Conservation (phyloP, 345 rosid genomes). For the Firmiana major region DNA sequence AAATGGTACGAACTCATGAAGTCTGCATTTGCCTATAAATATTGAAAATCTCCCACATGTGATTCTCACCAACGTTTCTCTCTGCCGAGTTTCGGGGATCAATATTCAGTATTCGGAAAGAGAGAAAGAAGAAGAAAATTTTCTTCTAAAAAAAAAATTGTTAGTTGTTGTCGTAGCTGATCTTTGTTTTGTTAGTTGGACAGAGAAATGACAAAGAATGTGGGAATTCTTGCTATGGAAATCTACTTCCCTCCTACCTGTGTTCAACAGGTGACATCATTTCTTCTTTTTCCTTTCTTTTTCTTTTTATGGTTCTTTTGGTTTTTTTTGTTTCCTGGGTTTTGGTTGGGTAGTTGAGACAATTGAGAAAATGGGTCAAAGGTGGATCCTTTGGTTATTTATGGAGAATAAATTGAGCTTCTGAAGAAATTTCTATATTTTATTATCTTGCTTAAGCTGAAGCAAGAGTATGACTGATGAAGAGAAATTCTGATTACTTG, state of each 20-base stretch:
- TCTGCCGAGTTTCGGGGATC: constrained; percentile 10
- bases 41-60: neutral
- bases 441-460: neutral
- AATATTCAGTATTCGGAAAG: neutral
- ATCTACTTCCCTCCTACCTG: constrained; percentile 97
- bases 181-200: neutral
- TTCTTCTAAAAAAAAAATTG: no score
- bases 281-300: neutral
- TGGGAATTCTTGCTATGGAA: constrained; percentile 91
- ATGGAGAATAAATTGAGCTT: neutral
- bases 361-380: constrained; percentile 3
- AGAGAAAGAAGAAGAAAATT: neutral
- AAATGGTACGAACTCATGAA: constrained; percentile 2
- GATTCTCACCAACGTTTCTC: constrained; percentile 9
- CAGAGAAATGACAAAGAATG: constrained; percentile 81
- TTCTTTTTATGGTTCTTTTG: neutral
- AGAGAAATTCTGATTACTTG: neutral
- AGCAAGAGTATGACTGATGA: neutral
- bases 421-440: neutral
- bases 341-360: neutral
- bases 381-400: neutral
- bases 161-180: neutral
- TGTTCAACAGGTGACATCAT: constrained; percentile 69
- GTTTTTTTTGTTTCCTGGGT: neutral
- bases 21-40: constrained; percentile 26